These are phyloP conservation scores for Claviceps sp. DNA, from an alignment of 2,329 filamentous ascomycete genomes.

Conservation along the genomic window DNA sequence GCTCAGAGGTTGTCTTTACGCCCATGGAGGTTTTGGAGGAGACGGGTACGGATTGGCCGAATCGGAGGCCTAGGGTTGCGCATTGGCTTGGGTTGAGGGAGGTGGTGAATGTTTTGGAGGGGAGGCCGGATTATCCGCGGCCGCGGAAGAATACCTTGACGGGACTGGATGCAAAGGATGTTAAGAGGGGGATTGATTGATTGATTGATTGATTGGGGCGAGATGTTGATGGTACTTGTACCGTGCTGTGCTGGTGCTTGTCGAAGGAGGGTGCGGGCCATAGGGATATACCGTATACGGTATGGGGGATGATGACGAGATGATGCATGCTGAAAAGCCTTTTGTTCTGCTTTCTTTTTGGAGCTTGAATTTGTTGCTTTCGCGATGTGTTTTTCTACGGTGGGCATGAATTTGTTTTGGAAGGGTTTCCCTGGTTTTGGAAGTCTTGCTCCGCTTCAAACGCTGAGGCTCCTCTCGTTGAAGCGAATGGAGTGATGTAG, in stretches of 20 bases:
- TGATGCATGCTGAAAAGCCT: neutral
- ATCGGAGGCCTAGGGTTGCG: slow-evolving; percentile 68
- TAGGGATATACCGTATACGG: no score
- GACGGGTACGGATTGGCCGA: slow-evolving; percentile 83
- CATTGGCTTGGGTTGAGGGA: slow-evolving; percentile 75
- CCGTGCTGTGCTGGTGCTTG: no score
- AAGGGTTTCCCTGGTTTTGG: no score
- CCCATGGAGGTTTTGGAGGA: slow-evolving; percentile 70
- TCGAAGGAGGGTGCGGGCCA: neutral
- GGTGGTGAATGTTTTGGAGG: slow-evolving; percentile 73
- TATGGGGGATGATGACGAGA: neutral
- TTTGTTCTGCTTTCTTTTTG: neutral
- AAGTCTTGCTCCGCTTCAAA: no score
- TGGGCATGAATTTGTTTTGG: no score
- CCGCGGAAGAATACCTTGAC: slow-evolving; percentile 34
- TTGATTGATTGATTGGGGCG: neutral
- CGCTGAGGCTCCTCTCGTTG: no score
- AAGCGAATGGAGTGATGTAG: no score
- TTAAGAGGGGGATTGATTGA: slow-evolving; percentile 36
- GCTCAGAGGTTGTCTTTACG: slow-evolving; percentile 78
- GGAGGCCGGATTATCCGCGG: slow-evolving; percentile 42
- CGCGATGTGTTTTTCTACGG: no score
- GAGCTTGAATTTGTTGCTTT: neutral
- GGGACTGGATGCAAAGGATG: slow-evolving; percentile 45
- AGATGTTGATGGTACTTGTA: no score